Evolutionary conservation across 2,329 filamentous ascomycete genomes (phyloP).

Genomic region (Colletotrichum sp.): DNA sequence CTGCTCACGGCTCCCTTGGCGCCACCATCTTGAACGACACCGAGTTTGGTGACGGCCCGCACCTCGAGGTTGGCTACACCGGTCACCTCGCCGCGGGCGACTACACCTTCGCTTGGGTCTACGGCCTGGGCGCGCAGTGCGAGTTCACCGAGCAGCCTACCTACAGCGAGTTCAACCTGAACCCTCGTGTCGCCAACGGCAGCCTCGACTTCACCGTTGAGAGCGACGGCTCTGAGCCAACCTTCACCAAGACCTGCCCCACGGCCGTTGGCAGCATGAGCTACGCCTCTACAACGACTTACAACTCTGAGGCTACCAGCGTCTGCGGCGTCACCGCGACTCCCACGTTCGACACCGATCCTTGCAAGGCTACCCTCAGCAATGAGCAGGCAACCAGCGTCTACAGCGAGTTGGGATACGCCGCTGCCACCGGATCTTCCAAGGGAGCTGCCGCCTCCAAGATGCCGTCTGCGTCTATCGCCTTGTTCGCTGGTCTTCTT

Average conservation of each 20-base stretch:
- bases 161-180: slow-evolving; percentile 19
- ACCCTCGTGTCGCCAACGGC: slow-evolving; percentile 19
- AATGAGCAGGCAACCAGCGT: slow-evolving; percentile 18
- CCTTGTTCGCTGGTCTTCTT: neutral
- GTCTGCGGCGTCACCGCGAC: slow-evolving; percentile 19
- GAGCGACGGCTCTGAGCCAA: slow-evolving; percentile 8
- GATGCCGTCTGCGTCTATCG: neutral
- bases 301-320: slow-evolving; percentile 16
- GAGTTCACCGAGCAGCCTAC: slow-evolving; percentile 14
- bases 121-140: slow-evolving; percentile 18
- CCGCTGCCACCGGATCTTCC: slow-evolving; percentile 10
- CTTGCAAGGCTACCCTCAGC: slow-evolving; percentile 15
- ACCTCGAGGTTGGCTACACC: slow-evolving; percentile 13
- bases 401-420: slow-evolving; percentile 14
- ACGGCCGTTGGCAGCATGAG: slow-evolving; percentile 12
- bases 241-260: slow-evolving; percentile 19
- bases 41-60: slow-evolving; percentile 4
- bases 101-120: slow-evolving; percentile 18
- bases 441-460: neutral
- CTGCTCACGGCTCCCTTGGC: slow-evolving; percentile 13
- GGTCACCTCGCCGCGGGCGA: slow-evolving; percentile 18
- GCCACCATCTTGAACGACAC: slow-evolving; percentile 15
- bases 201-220: slow-evolving; percentile 19
- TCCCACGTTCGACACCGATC: slow-evolving; percentile 14
- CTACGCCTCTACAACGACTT: slow-evolving; percentile 19